Percentiles rank a stretch among this genome's conserved stretches.
Evolutionary conservation across 495 filamentous ascomycete species (phyloP).

Genomic region (Evernia prunastri): DNA sequence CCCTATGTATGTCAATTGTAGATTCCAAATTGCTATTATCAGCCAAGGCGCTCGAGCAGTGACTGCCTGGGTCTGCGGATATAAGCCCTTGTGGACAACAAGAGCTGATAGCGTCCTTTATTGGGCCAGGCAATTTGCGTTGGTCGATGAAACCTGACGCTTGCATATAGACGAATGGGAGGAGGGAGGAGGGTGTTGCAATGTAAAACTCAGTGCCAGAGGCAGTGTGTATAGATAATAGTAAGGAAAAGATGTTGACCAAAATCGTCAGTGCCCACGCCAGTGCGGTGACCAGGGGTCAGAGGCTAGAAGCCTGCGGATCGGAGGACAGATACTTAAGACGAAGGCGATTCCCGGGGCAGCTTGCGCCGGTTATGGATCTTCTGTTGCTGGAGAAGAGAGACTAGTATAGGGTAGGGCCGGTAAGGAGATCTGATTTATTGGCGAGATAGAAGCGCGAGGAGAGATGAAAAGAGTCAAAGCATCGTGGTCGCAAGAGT

Average conservation of each 20-base stretch:
- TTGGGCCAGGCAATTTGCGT: slow-evolving; percentile 2
- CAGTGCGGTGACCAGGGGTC: neutral
- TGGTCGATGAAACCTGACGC: slow-evolving; percentile 6
- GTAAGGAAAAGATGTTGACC: slow-evolving; percentile 1
- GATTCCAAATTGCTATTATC: neutral
- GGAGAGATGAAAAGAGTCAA: slow-evolving; percentile 15
- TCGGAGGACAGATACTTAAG: slow-evolving; percentile 10
- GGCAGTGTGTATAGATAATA: slow-evolving; percentile 9
- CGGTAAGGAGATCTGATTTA: slow-evolving; percentile 11
- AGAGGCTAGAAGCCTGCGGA: slow-evolving; percentile 17
- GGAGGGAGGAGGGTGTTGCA: neutral
- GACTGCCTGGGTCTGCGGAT: slow-evolving; percentile 16
- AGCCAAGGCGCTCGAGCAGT: slow-evolving; percentile 14
- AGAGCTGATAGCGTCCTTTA: slow-evolving; percentile 5
- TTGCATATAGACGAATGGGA: slow-evolving; percentile 13
- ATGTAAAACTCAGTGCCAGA: neutral
- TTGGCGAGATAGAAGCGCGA: slow-evolving; percentile 9
- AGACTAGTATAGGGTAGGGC: neutral
- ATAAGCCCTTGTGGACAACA: slow-evolving; percentile 10
- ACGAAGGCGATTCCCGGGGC: slow-evolving; percentile 11
- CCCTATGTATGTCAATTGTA: slow-evolving; percentile 3
- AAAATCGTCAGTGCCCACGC: slow-evolving; percentile 10
- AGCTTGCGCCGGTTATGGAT: slow-evolving; percentile 14
- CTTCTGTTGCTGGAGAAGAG: neutral
- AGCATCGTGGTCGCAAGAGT: slow-evolving; percentile 19